Evolutionary conservation across 257 asterid species (phyloP).

Genomic region (Nemophila menziesii): DNA sequence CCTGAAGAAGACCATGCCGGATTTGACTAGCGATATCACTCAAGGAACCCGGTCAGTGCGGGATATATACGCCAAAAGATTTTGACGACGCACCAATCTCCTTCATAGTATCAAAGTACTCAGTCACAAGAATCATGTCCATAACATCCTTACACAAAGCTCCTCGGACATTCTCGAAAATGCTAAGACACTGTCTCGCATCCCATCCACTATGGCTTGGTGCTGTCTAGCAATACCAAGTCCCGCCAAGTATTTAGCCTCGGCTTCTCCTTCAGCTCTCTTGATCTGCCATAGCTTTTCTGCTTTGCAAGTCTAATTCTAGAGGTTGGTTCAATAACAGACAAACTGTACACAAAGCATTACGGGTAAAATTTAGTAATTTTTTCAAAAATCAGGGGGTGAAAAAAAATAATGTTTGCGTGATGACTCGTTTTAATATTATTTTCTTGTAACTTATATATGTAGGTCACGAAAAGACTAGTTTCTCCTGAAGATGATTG

Average conservation of each 20-base stretch:
- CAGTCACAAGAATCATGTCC: constrained; percentile 24
- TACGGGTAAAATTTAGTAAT: too few relatives aligned
- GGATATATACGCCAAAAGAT: constrained; percentile 17
- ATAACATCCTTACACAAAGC: constrained; percentile 18
- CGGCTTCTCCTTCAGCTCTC: constrained; percentile 25
- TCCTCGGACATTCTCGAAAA: constrained; percentile 18
- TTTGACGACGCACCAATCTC: constrained; percentile 21
- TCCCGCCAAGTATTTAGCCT: constrained; percentile 16
- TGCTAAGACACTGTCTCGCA: constrained; percentile 15
- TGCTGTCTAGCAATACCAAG: constrained; percentile 26
- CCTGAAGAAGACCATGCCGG: constrained; percentile 15
- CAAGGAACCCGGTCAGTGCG: constrained; percentile 13
- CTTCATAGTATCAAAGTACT: constrained; percentile 21
- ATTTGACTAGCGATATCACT: constrained; percentile 11
- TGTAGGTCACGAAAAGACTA: too few relatives aligned
- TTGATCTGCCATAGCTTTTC: constrained; percentile 22
- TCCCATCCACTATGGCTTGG: constrained; percentile 21
- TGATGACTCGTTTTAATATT: too few relatives aligned
- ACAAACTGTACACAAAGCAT: too few relatives aligned
- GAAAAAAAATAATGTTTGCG: too few relatives aligned
- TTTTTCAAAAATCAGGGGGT: too few relatives aligned
- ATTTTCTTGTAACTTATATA: too few relatives aligned
- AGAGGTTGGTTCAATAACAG: constrained; percentile 15
- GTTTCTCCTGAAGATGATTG: too few relatives aligned
- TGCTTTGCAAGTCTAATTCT: constrained; percentile 21